Base-by-base conservation (phyloP, 768 basidiomycete genomes). In the Trametes cubensis region DNA sequence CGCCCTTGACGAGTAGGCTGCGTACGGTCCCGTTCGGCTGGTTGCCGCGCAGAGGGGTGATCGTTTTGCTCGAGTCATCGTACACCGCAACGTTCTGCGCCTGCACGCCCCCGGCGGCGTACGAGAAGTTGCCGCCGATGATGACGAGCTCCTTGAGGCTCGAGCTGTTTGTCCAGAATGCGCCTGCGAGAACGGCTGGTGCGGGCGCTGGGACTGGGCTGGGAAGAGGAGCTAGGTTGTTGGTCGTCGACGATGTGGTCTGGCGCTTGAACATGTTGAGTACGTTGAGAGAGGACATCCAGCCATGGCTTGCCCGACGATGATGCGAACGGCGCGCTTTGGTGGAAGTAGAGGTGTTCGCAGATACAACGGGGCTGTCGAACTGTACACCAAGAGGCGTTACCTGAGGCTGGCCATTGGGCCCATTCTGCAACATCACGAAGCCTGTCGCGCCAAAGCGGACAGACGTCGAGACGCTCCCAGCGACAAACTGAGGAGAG, bases 81-180 rank as follows among this genome's bases (percentile, higher is more conserved):
- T 96, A 97, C 34, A 94, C 74, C 0, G 85, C 92, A 21, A 96
- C 71, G 30, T 81, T 85, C 63, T 81, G 77, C 2, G 85, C 80
- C 2, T 71, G 70, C 18, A 74, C 64, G 1, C 79, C 75, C 7
- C 73, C 71, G 7, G 77, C 64, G 6, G 78, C 61, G 70, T 87
- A 87, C 0, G 89, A 83, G 72, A 98, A 99, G 73, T 95, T 94
- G 39, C 96, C 96, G 34, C 95, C 96, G 50, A 98, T 78, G 63
- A 98, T 84, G 45, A 85, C 85, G 20, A 93, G 74, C 58, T 91
- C 85, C 47, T 83, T 80, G 11, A 77, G 77, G 3, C 85, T 85
- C 2, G 88, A 83, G 40, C 79, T 79, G 70, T 98, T 97, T 7
- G 85, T 89, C 92, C 93, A 98, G 78, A 94, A 98, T 2, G 84